Base-by-base conservation (phyloP, 164 flowering plant genomes). In the Nymphaea colorata region DNA sequence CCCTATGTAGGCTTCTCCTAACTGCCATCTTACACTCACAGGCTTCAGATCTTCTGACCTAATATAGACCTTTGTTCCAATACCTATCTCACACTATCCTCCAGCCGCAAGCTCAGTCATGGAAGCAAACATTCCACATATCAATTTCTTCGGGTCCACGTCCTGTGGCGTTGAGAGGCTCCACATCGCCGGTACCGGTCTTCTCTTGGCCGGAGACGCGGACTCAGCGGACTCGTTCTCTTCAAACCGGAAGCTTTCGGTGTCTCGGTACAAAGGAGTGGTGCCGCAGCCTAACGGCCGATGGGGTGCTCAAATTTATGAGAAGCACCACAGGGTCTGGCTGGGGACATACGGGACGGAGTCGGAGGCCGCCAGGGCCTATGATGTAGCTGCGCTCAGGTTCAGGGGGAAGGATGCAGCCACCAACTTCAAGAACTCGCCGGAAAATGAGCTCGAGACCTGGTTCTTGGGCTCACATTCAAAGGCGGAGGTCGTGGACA, bases 311-410 rank as follows among this genome's bases (percentile, higher is more conserved):
- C 98, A 93, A 74, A 90, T 93, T 64, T 93, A 93, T 77, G 98
- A 90, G 87, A 93, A 88, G 71, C 98, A 93, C 81, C 98, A 90
- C 74, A 78, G 98, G 7, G 96, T 93, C 2, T 93, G 98, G 98
- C 75, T 93, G 5, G 98, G 98, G 0, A 93, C 98, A 0, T 90
- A 90, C 84, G 88, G 87, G 60, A 86, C 85, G 41, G 96, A 93
- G 59, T 81, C 86, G 3, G 93, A 88, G 51, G 98, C 98, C 3
- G 98, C 87, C 5, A 71, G 70, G 17, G 96, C 95, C 43, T 93
- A 93, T 72, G 98, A 93, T 77, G 76, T 81, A 66, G 98, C 98
- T 2, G 98, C 92, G 2, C 93, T 79, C 47, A 70, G 96, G 14
- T 90, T 86, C 76, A 93, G 98, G 10, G 95, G 96, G 73, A 82